Base-by-base conservation (phyloP, 495 filamentous ascomycete species). In the Letharia lupina region DNA sequence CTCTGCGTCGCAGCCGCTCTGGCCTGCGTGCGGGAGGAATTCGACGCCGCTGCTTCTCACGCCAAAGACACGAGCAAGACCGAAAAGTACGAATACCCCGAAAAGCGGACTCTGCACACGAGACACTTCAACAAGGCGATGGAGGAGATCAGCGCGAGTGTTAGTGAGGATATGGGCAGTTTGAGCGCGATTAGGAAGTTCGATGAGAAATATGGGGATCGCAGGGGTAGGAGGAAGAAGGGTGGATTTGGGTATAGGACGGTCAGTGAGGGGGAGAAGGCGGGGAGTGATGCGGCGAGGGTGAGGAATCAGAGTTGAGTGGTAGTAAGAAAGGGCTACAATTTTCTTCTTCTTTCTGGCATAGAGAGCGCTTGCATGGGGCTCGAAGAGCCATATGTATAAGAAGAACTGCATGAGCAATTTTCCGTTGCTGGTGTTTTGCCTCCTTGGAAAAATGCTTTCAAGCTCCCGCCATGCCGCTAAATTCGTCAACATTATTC, bases 171-270 rank as follows among this genome's bases (percentile, higher is more conserved):
- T 69, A 98, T 97, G 94, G 82, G 87, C 45, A 89, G 83, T 44
- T 77, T 98, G 63, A 82, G 83, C 63, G 90, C 90, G 33, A 96
- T 98, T 68, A 80, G 89, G 62, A 96, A 96, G 78, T 98, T 98
- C 75, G 95, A 98, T 73, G 91, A 95, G 78, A 90, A 93, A 73
- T 98, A 90, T 76, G 94, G 94, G 31, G 93, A 97, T 77, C 84
- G 89, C n/a, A 90, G 86, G 61, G 84, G 86, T 9, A 83, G 83
- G 70, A 82, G 83, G 70, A 87, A 86, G 78, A 89, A 85, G 76
- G 75, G 73, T 57, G 77, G 75, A 0, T 87, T 88, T 74, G 89
- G 90, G 11, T 91, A 91, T 74, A 85, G 82, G 60, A 79, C 80
- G 0, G 77, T 73, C n/a, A 67, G 72, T 18, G 73, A 75, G 37